Evolutionary conservation across 2,329 filamentous ascomycete genomes (phyloP), one percentile per base, ranked within the genome.

Genomic region (Colletotrichum camelliae): DNA sequence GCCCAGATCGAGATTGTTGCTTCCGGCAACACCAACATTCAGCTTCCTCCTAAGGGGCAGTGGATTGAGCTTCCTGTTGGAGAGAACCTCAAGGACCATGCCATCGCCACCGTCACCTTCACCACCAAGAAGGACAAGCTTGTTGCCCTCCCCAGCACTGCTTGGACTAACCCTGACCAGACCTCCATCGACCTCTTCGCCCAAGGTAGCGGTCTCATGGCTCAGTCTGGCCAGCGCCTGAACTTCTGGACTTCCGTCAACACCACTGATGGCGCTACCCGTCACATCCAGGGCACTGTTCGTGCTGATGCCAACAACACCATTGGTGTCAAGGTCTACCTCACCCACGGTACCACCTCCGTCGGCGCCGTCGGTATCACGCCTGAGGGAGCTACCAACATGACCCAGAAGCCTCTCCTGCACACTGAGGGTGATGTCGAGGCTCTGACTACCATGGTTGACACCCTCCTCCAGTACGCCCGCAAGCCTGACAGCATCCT

Each of bases 281-380:
- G 82, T n/a, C 83, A 81, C 77, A 73, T 85, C 64, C 85, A 89
- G 80, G 89, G 87, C 48, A 89, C 88, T 12, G 87, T 86, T 81
- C 86, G 86, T 76, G 83, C 85, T 0, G 81, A 85, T 1, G 83
- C 85, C 16, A 80, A 84, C 43, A 86, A 86, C 60, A 82, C 85
- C 33, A 81, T 90, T 72, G 86, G 85, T 39, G 83, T 87, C 66
- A 87, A 89, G 79, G 83, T 89, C 8, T 90, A 89, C 82, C 84
- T 91, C 24, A 89, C 86, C 21, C 88, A 89, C 55, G 87, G 88
- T 21, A 85, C 87, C 5, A 86, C 85, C 6, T 89, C 89, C 57
- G 83, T 85, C 66, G 86, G 89, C 48, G 79, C 86, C 12, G 82
- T 89, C 16, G 81, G 82, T 18, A 85, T 88, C 39, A 86, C 84